Percentiles rank a stretch among this genome's conserved stretches.
Conservation (phyloP, 495 filamentous ascomycete genomes). For the Symbiotaphrina buchneri region DNA sequence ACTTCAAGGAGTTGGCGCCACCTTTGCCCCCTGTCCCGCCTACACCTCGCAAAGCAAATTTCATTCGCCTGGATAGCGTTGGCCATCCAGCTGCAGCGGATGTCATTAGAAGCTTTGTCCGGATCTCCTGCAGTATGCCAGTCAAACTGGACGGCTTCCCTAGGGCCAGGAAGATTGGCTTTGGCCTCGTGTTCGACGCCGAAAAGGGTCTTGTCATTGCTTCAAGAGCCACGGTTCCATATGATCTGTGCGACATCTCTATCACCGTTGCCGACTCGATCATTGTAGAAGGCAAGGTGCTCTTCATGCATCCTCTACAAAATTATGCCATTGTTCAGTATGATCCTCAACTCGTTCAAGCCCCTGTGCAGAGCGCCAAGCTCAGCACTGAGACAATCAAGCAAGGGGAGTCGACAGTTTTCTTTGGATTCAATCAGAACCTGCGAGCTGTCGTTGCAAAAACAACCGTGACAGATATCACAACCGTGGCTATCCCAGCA, state of each 20-base stretch:
- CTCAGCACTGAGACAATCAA: conserved; percentile 65
- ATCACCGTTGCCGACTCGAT: conserved; percentile 91
- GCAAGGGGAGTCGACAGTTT: conserved; percentile 76
- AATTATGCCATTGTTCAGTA: conserved; percentile 95
- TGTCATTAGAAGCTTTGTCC: conserved; percentile 83
- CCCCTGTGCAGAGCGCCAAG: conserved; percentile 73
- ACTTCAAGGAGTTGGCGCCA: conserved; percentile 69
- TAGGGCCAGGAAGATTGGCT: conserved; percentile 75
- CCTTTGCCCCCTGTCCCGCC: conserved; percentile 51
- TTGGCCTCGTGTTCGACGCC: conserved; percentile 87
- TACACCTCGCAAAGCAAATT: conserved; percentile 56
- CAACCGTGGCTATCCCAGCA: conserved; percentile 87
- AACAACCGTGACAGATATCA: conserved; percentile 91
- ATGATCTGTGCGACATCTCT: conserved; percentile 88
- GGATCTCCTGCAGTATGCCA: conserved; percentile 77
- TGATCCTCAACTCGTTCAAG: conserved; percentile 76
- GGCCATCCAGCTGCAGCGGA: conserved; percentile 76
- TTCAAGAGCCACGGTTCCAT: conserved; percentile 80
- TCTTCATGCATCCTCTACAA: conserved; percentile 95
- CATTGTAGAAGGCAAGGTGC: conserved; percentile 76
- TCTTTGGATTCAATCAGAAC: conserved; percentile 94
- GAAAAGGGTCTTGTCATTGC: conserved; percentile 88
- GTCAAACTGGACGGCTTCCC: conserved; percentile 94
- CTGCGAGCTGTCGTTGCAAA: conserved; percentile 81
- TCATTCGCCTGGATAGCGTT: conserved; percentile 78